A percentile compares a stretch with the other conserved stretches of the same genome.
Evolutionary conservation across 2,329 filamentous ascomycete genomes (phyloP).

Genomic region (Aureobasidium melanogenum): DNA sequence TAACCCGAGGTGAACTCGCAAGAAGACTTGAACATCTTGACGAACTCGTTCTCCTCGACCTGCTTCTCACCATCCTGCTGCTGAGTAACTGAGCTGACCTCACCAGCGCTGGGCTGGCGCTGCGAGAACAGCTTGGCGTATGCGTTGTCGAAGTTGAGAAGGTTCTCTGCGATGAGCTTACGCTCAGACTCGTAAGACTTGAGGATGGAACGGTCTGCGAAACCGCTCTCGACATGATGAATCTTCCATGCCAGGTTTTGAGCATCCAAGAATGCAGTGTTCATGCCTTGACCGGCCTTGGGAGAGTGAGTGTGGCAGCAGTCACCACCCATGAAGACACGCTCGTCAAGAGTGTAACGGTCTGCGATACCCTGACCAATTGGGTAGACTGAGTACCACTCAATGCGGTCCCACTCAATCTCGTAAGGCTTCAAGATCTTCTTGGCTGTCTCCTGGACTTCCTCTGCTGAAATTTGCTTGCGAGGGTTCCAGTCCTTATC

Average conservation of each 20-base stretch:
- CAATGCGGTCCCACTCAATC: conserved; percentile 54
- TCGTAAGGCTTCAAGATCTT: conserved; percentile 52
- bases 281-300: conserved; percentile 58
- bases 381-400: conserved; percentile 59
- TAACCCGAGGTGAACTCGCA: conserved; percentile 93
- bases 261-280: conserved; percentile 54
- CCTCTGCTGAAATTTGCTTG: conserved; percentile 50
- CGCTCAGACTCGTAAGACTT: conserved; percentile 82
- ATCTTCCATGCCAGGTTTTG: conserved; percentile 95
- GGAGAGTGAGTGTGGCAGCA: conserved; percentile 55
- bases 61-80: conserved; percentile 35
- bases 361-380: conserved; percentile 60
- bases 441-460: conserved; percentile 50
- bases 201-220: conserved; percentile 65
- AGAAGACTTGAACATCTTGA: conserved; percentile 80
- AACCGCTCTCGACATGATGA: conserved; percentile 76
- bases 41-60: conserved; percentile 64
- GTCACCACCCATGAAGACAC: conserved; percentile 58
- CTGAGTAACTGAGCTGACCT: conserved; percentile 63
- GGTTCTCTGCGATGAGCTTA: conserved; percentile 71
- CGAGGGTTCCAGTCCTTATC: conserved; percentile 53
- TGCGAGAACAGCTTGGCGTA: conserved; percentile 88
- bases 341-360: conserved; percentile 54
- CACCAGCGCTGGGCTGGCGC: conserved; percentile 60
- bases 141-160: conserved; percentile 78